Conservation (phyloP, 2,329 filamentous ascomycete genomes). For the Ceratocystis cubensis region DNA sequence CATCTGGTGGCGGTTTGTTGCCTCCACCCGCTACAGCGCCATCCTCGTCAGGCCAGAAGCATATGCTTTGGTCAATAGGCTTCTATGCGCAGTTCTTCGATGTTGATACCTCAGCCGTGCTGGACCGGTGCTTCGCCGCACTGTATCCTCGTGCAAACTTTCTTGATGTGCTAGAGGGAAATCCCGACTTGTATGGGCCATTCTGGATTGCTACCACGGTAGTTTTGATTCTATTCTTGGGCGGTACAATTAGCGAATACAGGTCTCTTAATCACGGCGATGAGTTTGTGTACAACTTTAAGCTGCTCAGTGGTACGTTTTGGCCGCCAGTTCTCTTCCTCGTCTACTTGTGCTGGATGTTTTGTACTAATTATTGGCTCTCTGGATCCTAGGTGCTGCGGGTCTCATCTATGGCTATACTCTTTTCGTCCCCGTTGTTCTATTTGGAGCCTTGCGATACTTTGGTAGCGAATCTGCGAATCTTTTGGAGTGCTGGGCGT, state of each 20-base stretch:
- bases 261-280: slow-evolving; percentile 54
- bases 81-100: slow-evolving; percentile 99
- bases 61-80: slow-evolving; percentile 78
- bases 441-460: slow-evolving; percentile 86
- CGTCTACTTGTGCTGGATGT: not conserved
- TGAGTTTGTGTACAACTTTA: slow-evolving; percentile 85
- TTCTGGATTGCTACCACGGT: slow-evolving; percentile 99
- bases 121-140: slow-evolving; percentile 77
- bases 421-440: slow-evolving; percentile 64
- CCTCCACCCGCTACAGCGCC: slow-evolving; percentile 45
- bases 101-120: slow-evolving; percentile 82
- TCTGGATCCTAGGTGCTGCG: slow-evolving; percentile 52
- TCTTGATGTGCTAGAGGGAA: slow-evolving; percentile 90
- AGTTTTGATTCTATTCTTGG: slow-evolving; percentile 85
- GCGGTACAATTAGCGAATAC: slow-evolving; percentile 90
- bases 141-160: slow-evolving; percentile 88
- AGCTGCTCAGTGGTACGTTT: slow-evolving; percentile 61
- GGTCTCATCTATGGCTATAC: slow-evolving; percentile 95
- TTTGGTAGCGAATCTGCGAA: slow-evolving; percentile 91
- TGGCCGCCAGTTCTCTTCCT: not conserved
- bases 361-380: not conserved
- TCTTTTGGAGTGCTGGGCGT: slow-evolving; percentile 83
- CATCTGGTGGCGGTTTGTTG: slow-evolving; percentile 33
- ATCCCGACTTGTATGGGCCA: slow-evolving; percentile 90
- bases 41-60: slow-evolving; percentile 48